Evolutionary conservation across 805 yeast species (phyloP), one percentile per base, ranked within the genome.

Genomic region (Spathaspora hagerdaliae): DNA sequence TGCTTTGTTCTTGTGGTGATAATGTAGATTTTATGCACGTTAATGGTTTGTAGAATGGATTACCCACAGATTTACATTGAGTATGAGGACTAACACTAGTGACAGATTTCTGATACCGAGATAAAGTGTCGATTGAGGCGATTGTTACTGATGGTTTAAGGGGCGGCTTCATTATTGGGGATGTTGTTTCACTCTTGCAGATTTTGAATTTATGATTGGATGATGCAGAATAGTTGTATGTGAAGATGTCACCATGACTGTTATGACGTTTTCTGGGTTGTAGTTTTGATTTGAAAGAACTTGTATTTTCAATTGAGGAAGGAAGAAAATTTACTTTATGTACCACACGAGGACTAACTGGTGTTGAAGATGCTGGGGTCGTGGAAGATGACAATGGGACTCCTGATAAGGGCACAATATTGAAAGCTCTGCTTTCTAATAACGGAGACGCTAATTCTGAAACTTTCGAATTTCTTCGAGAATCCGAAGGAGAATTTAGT

Each of bases 381-480:
- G 33, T 12, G 7, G 34, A 11, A 19, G 7, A 2, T 24, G 31
- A 36, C 14, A 31, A 32, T 31, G 13, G 12, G 31, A 26, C 26
- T 13, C 7, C 7, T n/a, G 31, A 7, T 29, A 31, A 8, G 42
- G 13, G 10, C 29, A 39, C 19, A 8, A 32, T 24, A 41, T 7
- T 7, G 42, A 14, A 10, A 33, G 27, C 42, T 45, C 46, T 36
- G 38, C 48, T 45, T 27, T 53, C 60, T 34, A 54, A 42, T 37
- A 60, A 50, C n/a, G 65, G 65, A 15, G 61, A 57, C 19, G 61
- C 56, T 33, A 60, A 49, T 4, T 60, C 47, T 29, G 54, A 39
- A 36, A 52, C 46, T 42, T 50, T 44, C 14, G 44, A 36, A 19
- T 35, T 29, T 12, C 15, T 9, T 5, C 33, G 38, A 6, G 44